phyloP scores from a whole-genome alignment of 1,139 yeast genomes.

The Debaryomyces subglobosus region DNA sequence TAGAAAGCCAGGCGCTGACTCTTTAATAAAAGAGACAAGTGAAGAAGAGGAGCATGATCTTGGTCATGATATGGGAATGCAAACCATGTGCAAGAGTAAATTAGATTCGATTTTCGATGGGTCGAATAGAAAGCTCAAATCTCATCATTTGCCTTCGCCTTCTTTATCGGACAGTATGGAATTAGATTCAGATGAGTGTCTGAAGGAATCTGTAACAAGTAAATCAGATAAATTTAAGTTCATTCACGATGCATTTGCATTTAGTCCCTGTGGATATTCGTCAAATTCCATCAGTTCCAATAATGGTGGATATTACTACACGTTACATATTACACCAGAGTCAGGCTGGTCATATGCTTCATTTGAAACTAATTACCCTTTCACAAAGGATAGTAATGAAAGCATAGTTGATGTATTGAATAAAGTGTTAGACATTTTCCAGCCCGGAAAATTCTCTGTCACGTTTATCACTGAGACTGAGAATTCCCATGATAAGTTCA shows the following conservation, averaged over 20 bases:
- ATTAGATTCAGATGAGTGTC: constrained; percentile 13
- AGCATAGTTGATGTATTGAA: constrained; percentile 55
- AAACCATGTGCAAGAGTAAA: constrained; percentile 63
- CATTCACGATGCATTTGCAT: constrained; percentile 84
- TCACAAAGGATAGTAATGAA: constrained; percentile 34
- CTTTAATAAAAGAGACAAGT: constrained; percentile 36
- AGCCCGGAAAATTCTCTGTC: constrained; percentile 77
- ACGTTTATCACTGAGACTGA: constrained; percentile 56
- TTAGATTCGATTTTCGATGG: constrained; percentile 60
- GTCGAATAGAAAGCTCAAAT: constrained; percentile 10
- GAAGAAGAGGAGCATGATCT: constrained; percentile 63
- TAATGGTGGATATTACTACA: constrained; percentile 69
- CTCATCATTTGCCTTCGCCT: constrained; percentile 41
- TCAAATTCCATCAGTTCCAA: constrained; percentile 74
- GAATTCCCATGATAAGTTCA: constrained; percentile 13
- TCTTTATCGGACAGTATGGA: constrained; percentile 32
- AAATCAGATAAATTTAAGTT: constrained; percentile 26
- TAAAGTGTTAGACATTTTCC: constrained; percentile 64
- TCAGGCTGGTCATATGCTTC: constrained; percentile 94
- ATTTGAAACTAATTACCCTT: constrained; percentile 83
- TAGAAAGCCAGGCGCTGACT: constrained; percentile 54
- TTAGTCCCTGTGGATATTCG: constrained; percentile 95
- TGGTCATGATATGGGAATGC: constrained; percentile 76
- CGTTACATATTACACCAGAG: constrained; percentile 95
- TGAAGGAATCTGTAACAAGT: neutral